Base-by-base conservation (phyloP, 2,329 filamentous ascomycete genomes). In the Scytalidium lignicola region DNA sequence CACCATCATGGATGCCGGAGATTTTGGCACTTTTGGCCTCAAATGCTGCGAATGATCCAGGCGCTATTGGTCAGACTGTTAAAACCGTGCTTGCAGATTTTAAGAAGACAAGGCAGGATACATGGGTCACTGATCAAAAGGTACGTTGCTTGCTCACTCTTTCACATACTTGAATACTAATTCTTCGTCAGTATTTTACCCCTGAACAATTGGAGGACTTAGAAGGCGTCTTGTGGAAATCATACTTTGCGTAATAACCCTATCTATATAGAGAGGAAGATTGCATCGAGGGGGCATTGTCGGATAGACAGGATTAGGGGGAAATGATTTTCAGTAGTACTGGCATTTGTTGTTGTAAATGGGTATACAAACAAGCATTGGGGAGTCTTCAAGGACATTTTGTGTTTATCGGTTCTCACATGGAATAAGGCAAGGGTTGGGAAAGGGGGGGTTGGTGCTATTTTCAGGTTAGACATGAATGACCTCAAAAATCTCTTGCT, bases 41-140 rank as follows among this genome's bases (percentile, higher is more conserved):
- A 29, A 85, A 86, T 57, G 91, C 95, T 9, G 90, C 92, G 1
- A 88, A 82, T 43, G 93, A 99, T 62, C 83, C 90, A 0, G 93
- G 93, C 1, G 85, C 95, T 51, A 91, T 99, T 48, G 93, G 93
- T 2, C 96, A 95, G 70, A 93, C 92, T 51, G 95, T 95, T 10
- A 99, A 99, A 78, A 80, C 79, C 17, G 91, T 96, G 29, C 74
- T 99, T 56, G 90, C 90, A 53, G 95, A 99, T 63, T 99, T 99
- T 76, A 99, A 99, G 75, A 99, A 99, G 80, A 99, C 93, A 42
- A 84, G 93, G 66, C 93, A 99, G 69, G 93, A 99, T 74, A 99
- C 92, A 58, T 99, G 93, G 93, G 86, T 86, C 62, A 92, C 96
- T 52, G 93, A 99, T 72, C 89, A 96, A 60, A 97, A 96, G 86